Base-by-base conservation (phyloP, 768 basidiomycete species). In the Sutorius australiensis region DNA sequence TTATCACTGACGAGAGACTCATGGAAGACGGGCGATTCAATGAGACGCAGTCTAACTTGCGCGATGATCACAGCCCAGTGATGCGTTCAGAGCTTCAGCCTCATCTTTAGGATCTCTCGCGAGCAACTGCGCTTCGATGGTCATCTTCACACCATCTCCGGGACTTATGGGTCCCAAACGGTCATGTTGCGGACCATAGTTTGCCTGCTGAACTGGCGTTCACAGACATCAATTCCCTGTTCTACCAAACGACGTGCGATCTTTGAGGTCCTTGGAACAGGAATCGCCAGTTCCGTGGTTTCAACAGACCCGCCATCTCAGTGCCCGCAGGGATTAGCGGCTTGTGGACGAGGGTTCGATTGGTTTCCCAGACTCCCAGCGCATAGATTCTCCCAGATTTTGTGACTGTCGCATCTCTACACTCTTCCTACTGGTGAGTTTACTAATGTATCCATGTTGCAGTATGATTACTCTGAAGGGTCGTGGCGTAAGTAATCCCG, bases 1-100 rank as follows among this genome's bases (percentile, higher is more conserved):
- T 81, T n/a, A 66, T 83, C 44, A 72, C 73, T 1, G 71, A 73
- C 62, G 78, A 42, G 82, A 83, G 66, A 66, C 68, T 6, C 61
- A 79, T 64, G 24, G 24, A 4, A 4, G 24, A 24, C 24, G 24
- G 24, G 24, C 24, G 24, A 24, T 4, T 24, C 24, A 4, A 24
- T 24, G 24, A 24, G 24, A 24, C 24, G 24, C 24, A 24, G 24
- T 24, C 24, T 24, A 48, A 24, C 63, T 71, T 21, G 52, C 65
- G 7, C 16, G 45, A 50, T 50, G 65, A 42, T 68, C 67, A 0
- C 58, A 52, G 39, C 57, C 48, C 10, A 66, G 54, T 47, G 53
- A 66, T 38, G 39, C 37, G 60, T 33, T 50, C 39, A 21, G 53
- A 59, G 31, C 62, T 62, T 67, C 41, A 62, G 63, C 48, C 57